These are phyloP conservation scores for Ogataea hybrid DNA, from an alignment of 1,139 yeast genomes.

Conservation along the genomic window DNA sequence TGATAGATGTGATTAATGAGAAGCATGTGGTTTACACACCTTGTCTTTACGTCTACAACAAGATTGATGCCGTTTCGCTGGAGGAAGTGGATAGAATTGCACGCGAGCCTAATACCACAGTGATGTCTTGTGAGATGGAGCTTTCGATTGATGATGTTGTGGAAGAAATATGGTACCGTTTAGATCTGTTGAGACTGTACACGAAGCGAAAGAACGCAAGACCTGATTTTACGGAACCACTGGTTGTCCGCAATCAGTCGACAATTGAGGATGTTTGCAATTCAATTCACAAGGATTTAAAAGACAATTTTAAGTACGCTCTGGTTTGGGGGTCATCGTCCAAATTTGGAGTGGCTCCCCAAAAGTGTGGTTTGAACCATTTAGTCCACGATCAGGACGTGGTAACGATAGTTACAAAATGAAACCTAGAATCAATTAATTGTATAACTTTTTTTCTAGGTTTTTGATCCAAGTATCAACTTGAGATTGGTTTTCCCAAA, in stretches of 20 bases:
- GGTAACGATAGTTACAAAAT: slow-evolving; percentile 83
- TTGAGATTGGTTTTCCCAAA: neutral
- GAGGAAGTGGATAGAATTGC: slow-evolving; percentile 95
- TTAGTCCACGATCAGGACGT: slow-evolving; percentile 91
- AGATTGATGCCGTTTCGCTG: slow-evolving; percentile 90
- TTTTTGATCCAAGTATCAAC: no score
- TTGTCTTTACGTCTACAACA: slow-evolving; percentile 91
- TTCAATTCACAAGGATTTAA: slow-evolving; percentile 88
- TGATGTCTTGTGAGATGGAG: slow-evolving; percentile 86
- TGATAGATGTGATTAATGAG: slow-evolving; percentile 88
- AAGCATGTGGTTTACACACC: slow-evolving; percentile 84
- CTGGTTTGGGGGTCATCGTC: slow-evolving; percentile 96
- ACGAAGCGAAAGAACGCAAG: slow-evolving; percentile 82
- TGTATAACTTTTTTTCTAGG: no score
- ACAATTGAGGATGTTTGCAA: slow-evolving; percentile 88
- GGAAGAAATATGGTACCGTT: slow-evolving; percentile 90
- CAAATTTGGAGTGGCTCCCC: slow-evolving; percentile 80
- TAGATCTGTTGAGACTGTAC: slow-evolving; percentile 74
- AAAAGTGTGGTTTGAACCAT: slow-evolving; percentile 88
- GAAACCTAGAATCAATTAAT: slow-evolving; percentile 8
- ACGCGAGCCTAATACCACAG: slow-evolving; percentile 87
- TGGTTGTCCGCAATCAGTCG: slow-evolving; percentile 81
- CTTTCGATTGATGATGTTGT: slow-evolving; percentile 84
- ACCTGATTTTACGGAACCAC: slow-evolving; percentile 85
- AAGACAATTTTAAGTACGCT: slow-evolving; percentile 88